Evolutionary conservation across 2,329 filamentous ascomycete species (phyloP), one percentile per base, ranked within the genome.

Genomic region (Penicillium sp.): DNA sequence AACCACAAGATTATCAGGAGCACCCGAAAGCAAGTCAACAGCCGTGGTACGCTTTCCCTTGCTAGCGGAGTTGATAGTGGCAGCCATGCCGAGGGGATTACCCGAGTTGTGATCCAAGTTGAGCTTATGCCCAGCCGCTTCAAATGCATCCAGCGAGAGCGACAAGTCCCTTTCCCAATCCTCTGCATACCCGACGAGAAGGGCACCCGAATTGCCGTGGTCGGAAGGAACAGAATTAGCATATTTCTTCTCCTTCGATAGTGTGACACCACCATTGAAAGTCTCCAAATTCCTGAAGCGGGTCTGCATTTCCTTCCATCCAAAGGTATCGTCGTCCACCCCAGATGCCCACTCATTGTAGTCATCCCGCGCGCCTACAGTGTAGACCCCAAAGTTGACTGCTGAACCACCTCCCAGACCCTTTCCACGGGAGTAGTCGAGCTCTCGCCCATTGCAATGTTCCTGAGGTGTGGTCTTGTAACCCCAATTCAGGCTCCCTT

Each of bases 281-380:
- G 73, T 79, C 67, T 87, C 85, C 19, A 88, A 75, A 17, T 68
- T 71, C 60, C 82, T 82, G 64, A 81, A 83, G 0, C 81, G 76
- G 3, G 70, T 58, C 56, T 83, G 77, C 29, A 84, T 82, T 43
- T 77, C 73, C 2, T 80, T 71, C 86, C 85, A 89, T 2, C 65
- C 61, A 69, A 81, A 89, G 0, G 73, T 67, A 5, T 84, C 78
- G 61, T 89, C 86, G 0, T 73, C 83, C 0, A 84, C 81, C 2
- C 81, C 60, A 0, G 76, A 72, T 1, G 84, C 84, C 84, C 86
- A 88, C 53, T 83, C 78, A 29, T 89, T 79, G 59, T 85, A 88
- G 61, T 89, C 86, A 51, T 84, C 83, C 1, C 76, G 73, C 1
- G 83, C 79, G 3, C 87, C 86, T 27, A 82, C 63, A 3, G 77